These are phyloP conservation scores for Fraxinus americana DNA, from an alignment of 257 asterid species.

Conservation along the genomic window DNA sequence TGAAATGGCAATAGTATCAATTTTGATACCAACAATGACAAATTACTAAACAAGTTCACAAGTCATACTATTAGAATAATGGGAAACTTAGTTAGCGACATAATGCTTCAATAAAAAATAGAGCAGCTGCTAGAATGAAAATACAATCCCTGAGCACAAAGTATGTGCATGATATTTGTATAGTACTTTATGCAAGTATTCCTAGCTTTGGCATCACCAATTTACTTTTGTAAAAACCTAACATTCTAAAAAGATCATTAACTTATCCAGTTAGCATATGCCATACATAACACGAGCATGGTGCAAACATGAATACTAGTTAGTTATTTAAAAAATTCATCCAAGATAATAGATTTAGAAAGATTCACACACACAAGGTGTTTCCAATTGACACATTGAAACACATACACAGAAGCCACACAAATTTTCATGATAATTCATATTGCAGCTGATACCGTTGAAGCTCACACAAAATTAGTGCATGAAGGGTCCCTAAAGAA, in stretches of 20 bases:
- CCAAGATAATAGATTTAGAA: neutral
- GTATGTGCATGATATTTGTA: neutral
- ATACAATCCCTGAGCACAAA: conserved; percentile 11
- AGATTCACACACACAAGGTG: neutral
- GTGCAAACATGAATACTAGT: neutral
- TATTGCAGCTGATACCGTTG: neutral
- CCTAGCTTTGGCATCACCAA: conserved; percentile 5
- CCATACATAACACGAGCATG: neutral
- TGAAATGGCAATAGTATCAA: neutral
- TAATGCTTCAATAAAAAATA: conserved; percentile 6
- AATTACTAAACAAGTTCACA: neutral
- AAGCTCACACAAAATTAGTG: neutral
- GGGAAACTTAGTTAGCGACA: neutral
- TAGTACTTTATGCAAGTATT: neutral
- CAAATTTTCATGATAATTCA: neutral
- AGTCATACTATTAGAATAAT: neutral
- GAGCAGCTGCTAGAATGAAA: neutral
- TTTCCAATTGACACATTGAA: neutral
- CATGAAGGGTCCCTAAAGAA: neutral
- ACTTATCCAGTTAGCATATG: conserved; percentile 10
- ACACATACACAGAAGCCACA: neutral
- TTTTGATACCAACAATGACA: conserved; percentile 5
- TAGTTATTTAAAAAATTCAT: neutral
- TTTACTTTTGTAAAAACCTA: conserved; percentile 5
- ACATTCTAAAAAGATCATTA: neutral